Evolutionary conservation across 2,329 filamentous ascomycete species (phyloP).

Genomic region (Lasiodiplodia theobromae): DNA sequence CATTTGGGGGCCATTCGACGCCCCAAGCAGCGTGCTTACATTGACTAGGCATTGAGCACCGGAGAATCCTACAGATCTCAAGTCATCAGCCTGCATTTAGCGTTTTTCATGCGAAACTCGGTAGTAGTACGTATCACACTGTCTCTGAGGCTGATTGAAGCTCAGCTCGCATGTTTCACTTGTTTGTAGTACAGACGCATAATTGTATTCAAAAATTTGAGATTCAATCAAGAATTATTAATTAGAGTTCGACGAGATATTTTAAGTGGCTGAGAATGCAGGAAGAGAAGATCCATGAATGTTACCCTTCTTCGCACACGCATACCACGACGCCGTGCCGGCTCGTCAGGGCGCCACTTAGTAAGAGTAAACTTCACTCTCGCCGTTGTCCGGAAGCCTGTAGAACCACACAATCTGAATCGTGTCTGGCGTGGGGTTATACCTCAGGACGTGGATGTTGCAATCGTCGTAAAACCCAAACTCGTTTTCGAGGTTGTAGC

Average conservation of each 20-base stretch:
- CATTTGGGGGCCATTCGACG: neutral
- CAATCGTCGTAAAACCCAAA: neutral
- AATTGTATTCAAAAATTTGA: neutral
- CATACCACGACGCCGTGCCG: too few relatives aligned
- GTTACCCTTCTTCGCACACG: too few relatives aligned
- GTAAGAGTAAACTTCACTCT: too few relatives aligned
- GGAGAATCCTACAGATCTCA: neutral
- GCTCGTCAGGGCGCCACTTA: too few relatives aligned
- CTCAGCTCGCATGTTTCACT: neutral
- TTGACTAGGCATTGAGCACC: neutral
- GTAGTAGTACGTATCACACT: neutral
- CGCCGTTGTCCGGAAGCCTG: conserved; percentile 30
- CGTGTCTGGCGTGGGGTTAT: neutral
- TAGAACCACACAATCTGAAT: neutral
- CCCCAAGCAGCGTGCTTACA: neutral
- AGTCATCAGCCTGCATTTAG: neutral
- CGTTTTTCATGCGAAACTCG: neutral
- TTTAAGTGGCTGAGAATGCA: too few relatives aligned
- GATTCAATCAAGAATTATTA: neutral
- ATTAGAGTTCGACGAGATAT: too few relatives aligned
- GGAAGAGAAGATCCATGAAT: too few relatives aligned
- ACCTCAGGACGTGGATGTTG: neutral
- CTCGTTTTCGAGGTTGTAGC: neutral
- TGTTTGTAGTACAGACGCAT: neutral
- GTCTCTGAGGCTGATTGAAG: neutral